These are phyloP conservation scores for Russula compacta DNA, from an alignment of 768 basidiomycete genomes.

Conservation along the genomic window DNA sequence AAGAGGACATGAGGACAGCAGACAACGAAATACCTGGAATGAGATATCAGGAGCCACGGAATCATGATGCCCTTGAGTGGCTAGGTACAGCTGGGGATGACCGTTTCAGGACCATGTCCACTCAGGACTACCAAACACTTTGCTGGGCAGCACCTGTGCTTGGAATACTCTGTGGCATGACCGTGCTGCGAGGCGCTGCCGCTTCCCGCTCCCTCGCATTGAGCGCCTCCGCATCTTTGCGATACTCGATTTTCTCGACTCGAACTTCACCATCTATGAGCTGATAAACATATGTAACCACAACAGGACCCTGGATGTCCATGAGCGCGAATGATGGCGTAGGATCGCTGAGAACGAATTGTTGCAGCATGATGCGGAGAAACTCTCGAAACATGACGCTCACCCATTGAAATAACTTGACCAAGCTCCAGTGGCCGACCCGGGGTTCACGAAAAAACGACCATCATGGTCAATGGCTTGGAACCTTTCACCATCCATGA, in stretches of 20 bases:
- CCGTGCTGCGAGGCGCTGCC: conserved; percentile 34
- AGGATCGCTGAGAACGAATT: conserved; percentile 47
- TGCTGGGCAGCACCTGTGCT: conserved; percentile 28
- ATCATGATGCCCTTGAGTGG: not conserved
- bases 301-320: conserved; percentile 95
- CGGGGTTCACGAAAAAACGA: conserved; percentile 93
- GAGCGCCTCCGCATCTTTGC: conserved; percentile 45
- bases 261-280: conserved; percentile 88
- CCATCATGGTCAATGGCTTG: conserved; percentile 88
- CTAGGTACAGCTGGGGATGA: not conserved
- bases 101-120: not conserved
- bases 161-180: conserved; percentile 46
- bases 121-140: conserved; percentile 27
- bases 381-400: conserved; percentile 19
- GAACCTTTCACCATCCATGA: conserved; percentile 46
- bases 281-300: conserved; percentile 96
- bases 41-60: not conserved
- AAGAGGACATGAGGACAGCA: not conserved
- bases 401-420: conserved; percentile 64
- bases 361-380: not conserved
- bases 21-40: not conserved
- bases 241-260: conserved; percentile 86
- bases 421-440: conserved; percentile 94
- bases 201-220: conserved; percentile 27
- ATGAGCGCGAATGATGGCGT: conserved; percentile 94